phyloP scores from a whole-genome alignment of 352 stramenopile genomes.

The Globisporangium middletonii region DNA sequence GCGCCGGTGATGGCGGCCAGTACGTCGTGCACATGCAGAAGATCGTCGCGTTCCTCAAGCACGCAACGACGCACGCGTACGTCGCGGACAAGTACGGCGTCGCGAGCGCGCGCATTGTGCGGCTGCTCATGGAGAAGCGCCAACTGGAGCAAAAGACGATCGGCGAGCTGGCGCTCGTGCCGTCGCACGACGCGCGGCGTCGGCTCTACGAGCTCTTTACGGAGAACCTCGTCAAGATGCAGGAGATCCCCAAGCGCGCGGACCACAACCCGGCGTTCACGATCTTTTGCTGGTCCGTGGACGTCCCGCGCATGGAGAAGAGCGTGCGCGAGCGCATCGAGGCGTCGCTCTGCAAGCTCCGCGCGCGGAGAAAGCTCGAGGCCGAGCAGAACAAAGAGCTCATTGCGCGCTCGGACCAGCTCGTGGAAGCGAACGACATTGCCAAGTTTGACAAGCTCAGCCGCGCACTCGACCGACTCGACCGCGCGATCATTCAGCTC shows the following conservation, averaged over 20 bases:
- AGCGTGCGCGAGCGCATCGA: slow-evolving; percentile 62
- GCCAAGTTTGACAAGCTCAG: slow-evolving; percentile 86
- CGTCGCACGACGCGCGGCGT: slow-evolving; percentile 72
- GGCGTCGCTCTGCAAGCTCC: slow-evolving; percentile 65
- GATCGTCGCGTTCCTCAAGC: slow-evolving; percentile 73
- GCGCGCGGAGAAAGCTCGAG: slow-evolving; percentile 61
- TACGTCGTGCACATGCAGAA: slow-evolving; percentile 89
- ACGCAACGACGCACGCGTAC: slow-evolving; percentile 77
- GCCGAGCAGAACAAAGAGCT: slow-evolving; percentile 86
- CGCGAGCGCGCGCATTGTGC: slow-evolving; percentile 78
- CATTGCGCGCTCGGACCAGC: slow-evolving; percentile 80
- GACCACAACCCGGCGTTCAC: slow-evolving; percentile 88
- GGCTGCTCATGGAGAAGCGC: slow-evolving; percentile 78
- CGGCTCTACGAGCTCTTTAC: slow-evolving; percentile 78
- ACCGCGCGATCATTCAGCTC: slow-evolving; percentile 77
- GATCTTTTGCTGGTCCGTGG: slow-evolving; percentile 82
- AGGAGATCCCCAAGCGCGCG: slow-evolving; percentile 84
- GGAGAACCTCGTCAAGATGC: slow-evolving; percentile 72
- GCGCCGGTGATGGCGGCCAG: slow-evolving; percentile 70
- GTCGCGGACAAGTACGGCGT: slow-evolving; percentile 78
- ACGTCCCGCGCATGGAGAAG: slow-evolving; percentile 58
- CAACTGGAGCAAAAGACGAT: slow-evolving; percentile 86
- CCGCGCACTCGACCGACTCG: slow-evolving; percentile 74
- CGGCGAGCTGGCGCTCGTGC: slow-evolving; percentile 74
- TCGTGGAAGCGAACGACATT: slow-evolving; percentile 81